phyloP scores from a whole-genome alignment of 805 yeast species.

The Sungouiozyma intestinalis region DNA sequence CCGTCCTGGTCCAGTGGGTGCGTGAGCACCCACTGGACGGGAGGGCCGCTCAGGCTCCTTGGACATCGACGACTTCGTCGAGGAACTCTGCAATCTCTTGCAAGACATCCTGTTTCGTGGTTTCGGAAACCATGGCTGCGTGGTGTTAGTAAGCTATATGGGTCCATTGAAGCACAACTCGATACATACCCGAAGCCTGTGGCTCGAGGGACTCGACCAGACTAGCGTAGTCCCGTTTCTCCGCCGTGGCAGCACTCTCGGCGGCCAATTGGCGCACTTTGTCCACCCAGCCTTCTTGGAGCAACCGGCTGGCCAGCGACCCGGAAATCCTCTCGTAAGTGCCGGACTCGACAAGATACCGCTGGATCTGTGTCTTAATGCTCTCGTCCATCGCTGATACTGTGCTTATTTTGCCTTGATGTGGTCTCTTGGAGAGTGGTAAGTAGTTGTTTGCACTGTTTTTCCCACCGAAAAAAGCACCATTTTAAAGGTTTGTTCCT shows the following conservation, averaged over 20 bases:
- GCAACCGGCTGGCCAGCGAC: conserved; percentile 49
- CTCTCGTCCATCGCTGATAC: conserved; percentile 6
- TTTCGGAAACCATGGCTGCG: conserved; percentile 50
- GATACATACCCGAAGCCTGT: conserved; percentile 45
- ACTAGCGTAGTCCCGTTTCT: conserved; percentile 40
- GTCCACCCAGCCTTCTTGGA: conserved; percentile 82
- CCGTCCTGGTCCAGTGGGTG: too few relatives aligned
- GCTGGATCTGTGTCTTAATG: conserved; percentile 54
- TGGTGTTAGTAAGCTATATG: conserved; percentile 7
- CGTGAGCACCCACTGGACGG: too few relatives aligned
- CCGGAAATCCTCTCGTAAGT: conserved; percentile 68
- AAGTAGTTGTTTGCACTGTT: not conserved
- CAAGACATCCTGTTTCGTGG: conserved; percentile 50
- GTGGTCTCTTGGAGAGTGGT: not conserved
- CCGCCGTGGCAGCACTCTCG: conserved; percentile 33
- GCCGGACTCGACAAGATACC: conserved; percentile 63
- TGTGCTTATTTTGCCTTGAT: too few relatives aligned
- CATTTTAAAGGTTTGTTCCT: not conserved
- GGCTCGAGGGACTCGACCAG: conserved; percentile 47
- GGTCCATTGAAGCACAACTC: not conserved
- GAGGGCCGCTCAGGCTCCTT: conserved; percentile 4
- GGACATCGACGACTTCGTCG: conserved; percentile 37
- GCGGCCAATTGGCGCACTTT: conserved; percentile 52
- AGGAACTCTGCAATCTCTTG: conserved; percentile 49
- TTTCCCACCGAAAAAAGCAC: not conserved